Conservation (phyloP, 2,329 filamentous ascomycete genomes). For the Colletotrichum paranaense region DNA sequence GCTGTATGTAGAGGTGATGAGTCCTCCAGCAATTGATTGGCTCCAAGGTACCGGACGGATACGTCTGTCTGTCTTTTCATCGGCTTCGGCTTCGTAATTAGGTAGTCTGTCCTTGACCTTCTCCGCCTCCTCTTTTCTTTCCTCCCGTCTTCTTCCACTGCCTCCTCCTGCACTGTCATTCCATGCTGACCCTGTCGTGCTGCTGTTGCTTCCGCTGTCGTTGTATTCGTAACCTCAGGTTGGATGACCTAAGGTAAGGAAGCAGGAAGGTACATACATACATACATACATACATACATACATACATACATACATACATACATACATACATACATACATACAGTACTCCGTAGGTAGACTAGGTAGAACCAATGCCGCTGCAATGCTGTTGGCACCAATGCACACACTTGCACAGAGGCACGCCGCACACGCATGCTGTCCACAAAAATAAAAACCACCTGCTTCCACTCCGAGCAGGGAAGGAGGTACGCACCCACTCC, state of each 20-base stretch:
- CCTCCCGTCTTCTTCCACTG: not conserved
- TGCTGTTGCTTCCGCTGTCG: constrained; percentile 5
- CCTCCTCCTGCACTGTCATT: not conserved
- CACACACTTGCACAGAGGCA: not conserved
- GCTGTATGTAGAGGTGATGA: not conserved
- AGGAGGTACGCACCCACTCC: constrained; percentile 11
- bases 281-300: too few relatives aligned
- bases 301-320: too few relatives aligned
- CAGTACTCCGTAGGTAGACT: too few relatives aligned
- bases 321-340: too few relatives aligned
- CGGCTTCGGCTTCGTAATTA: not conserved
- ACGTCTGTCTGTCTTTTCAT: not conserved
- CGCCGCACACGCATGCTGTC: not conserved
- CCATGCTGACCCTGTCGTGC: not conserved
- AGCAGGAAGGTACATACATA: too few relatives aligned
- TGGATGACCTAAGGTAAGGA: too few relatives aligned
- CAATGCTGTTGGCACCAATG: not conserved
- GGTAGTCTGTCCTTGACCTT: not conserved
- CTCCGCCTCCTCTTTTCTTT: not conserved
- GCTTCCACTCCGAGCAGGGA: not conserved
- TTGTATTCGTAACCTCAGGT: not conserved
- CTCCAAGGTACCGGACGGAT: not conserved
- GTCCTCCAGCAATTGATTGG: not conserved
- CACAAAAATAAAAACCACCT: not conserved
- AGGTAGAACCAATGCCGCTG: not conserved